Conservation (phyloP, 1,139 yeast genomes). For the Debaryomycetaceae sp. region DNA sequence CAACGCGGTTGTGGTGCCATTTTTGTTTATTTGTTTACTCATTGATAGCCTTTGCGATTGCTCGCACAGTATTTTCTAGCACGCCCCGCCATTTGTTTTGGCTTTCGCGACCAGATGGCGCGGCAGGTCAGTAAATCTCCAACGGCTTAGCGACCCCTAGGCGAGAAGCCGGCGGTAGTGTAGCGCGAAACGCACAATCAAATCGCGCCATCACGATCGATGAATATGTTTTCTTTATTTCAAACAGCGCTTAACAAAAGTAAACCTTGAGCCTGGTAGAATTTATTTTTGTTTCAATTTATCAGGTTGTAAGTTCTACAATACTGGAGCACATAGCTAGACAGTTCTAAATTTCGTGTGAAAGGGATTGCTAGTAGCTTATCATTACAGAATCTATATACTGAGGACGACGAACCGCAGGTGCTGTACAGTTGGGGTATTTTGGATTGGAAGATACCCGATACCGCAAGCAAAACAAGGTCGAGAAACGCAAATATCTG, state of each 20-base stretch:
- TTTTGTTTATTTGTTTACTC: neutral
- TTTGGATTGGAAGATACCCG: neutral
- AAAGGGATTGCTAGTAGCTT: too few relatives aligned
- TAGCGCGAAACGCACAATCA: too few relatives aligned
- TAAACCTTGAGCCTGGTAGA: neutral
- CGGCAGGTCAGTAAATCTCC: too few relatives aligned
- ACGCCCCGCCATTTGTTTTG: neutral
- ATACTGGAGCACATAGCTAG: neutral
- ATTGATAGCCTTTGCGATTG: neutral
- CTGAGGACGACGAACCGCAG: neutral
- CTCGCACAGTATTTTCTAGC: neutral
- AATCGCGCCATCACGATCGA: too few relatives aligned
- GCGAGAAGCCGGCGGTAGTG: too few relatives aligned
- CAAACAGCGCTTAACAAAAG: neutral
- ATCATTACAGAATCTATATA: too few relatives aligned
- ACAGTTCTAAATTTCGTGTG: neutral
- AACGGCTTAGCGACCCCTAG: too few relatives aligned
- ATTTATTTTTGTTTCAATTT: neutral
- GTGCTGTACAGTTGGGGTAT: neutral
- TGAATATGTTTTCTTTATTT: too few relatives aligned
- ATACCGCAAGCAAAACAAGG: too few relatives aligned
- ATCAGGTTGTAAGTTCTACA: neutral
- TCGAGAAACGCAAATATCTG: too few relatives aligned
- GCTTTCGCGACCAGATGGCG: too few relatives aligned
- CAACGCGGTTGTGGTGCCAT: neutral